Evolutionary conservation across 139 green algal genomes (phyloP), one percentile per base, ranked within the genome.

Genomic region (Closterium sp.): DNA sequence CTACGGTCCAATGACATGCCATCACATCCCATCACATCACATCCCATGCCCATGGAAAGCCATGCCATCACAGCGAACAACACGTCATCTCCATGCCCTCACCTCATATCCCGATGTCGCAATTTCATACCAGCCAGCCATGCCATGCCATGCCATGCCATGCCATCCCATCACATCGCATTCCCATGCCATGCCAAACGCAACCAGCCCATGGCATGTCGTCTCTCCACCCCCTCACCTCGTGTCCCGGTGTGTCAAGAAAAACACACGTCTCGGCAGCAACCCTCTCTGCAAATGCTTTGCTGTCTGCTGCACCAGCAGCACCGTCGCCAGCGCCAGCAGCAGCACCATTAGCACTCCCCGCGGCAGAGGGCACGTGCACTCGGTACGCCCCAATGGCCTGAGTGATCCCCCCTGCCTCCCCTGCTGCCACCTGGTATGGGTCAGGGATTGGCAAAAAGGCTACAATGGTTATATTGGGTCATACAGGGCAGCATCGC

Each of bases 171-270:
- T 16, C 38, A 8, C 38, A 9, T 69, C 9, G 1, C 12, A 9
- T 25, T 16, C 12, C 4, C 38, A 66, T 2, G 1, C 38, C 38
- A 66, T 66, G 4, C 36, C 36, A 55, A 55, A 55, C 36, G 6
- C 4, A 55, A 4, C 36, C 36, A 55, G 36, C 4, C 4, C 36
- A 55, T 55, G n/a, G n/a, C n/a, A n/a, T n/a, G n/a, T 10, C 4
- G 19, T 69, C 8, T 16, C 43, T 69, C 9, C 30, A 5, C 84
- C 28, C 31, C 84, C 31, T 87, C 84, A 87, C 84, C 84, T 97
- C 93, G 36, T 93, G 90, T 9, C 90, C 90, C 0, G 98, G 98
- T 0, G 98, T 99, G 96, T 99, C 98, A 35, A 99, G 94, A 95
- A 99, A 99, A 86, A 96, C 98, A 91, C 98, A 96, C 83, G 64